Evolutionary conservation across 2,329 filamentous ascomycete species (phyloP).

Genomic region (Calonectria honghensis): DNA sequence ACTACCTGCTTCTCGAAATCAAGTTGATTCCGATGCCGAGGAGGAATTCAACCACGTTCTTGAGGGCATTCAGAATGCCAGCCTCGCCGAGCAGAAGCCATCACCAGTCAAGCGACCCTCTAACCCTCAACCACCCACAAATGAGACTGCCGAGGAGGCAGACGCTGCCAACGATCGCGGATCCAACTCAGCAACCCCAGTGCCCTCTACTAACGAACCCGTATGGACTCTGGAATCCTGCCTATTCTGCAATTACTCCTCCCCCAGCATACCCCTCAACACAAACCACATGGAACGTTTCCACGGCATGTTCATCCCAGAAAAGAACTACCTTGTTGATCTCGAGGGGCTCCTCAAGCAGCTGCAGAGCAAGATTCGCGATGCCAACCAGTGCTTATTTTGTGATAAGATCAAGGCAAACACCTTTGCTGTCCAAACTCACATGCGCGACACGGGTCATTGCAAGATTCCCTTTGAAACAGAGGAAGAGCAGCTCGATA

Average conservation of each 20-base stretch:
- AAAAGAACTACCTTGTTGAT: constrained; percentile 88
- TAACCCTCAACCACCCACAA: constrained; percentile 68
- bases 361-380: constrained; percentile 86
- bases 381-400: constrained; percentile 89
- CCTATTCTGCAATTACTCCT: constrained; percentile 94
- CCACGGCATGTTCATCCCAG: constrained; percentile 97
- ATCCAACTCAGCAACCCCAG: constrained; percentile 65
- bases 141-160: constrained; percentile 66
- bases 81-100: constrained; percentile 73
- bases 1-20: constrained; percentile 67
- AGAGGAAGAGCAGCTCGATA: constrained; percentile 92
- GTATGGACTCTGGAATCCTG: constrained; percentile 75
- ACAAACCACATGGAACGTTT: constrained; percentile 92
- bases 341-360: constrained; percentile 87
- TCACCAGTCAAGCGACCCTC: constrained; percentile 74
- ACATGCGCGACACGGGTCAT: constrained; percentile 97
- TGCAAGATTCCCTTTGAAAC: constrained; percentile 96
- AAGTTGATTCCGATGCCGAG: constrained; percentile 80
- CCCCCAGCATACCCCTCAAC: constrained; percentile 84
- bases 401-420: constrained; percentile 90
- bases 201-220: constrained; percentile 57
- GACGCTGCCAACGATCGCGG: constrained; percentile 63
- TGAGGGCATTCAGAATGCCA: constrained; percentile 84
- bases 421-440: constrained; percentile 88
- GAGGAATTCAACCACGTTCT: constrained; percentile 86